A percentile compares a stretch with the other conserved stretches of the same genome.
phyloP scores from a whole-genome alignment of 371 early-diverging fungal genomes.

The Mucor piriformis region DNA sequence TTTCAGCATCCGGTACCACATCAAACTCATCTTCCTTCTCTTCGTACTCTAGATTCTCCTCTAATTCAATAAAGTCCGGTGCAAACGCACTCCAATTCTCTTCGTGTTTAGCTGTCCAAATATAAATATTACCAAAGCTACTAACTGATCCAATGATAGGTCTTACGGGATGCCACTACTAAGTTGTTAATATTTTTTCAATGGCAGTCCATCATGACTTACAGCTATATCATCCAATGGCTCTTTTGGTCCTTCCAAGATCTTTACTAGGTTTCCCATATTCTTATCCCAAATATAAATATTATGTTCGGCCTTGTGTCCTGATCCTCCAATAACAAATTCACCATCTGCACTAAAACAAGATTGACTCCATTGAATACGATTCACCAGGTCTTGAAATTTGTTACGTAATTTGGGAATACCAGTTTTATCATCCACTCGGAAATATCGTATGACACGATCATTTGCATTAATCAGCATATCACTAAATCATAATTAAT shows the following conservation, averaged over 20 bases:
- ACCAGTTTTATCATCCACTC: slow-evolving; percentile 43
- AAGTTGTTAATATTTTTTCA: not conserved
- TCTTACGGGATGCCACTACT: slow-evolving; percentile 86
- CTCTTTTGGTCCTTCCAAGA: slow-evolving; percentile 92
- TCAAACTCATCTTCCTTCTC: slow-evolving; percentile 96
- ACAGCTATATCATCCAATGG: slow-evolving; percentile 84
- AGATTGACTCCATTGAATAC: slow-evolving; percentile 83
- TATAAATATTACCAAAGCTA: slow-evolving; percentile 76
- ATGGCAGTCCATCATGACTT: slow-evolving; percentile 1
- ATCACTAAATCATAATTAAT: slow-evolving; percentile 51
- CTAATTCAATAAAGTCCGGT: slow-evolving; percentile 88
- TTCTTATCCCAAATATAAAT: slow-evolving; percentile 92
- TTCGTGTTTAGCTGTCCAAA: slow-evolving; percentile 85
- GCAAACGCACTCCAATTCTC: slow-evolving; percentile 95
- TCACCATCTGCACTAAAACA: slow-evolving; percentile 86
- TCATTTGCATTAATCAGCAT: slow-evolving; percentile 77
- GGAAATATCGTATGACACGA: slow-evolving; percentile 69
- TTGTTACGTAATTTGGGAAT: slow-evolving; percentile 66
- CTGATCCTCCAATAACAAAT: slow-evolving; percentile 83
- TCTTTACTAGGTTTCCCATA: slow-evolving; percentile 81
- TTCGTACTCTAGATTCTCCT: slow-evolving; percentile 89
- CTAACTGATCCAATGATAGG: slow-evolving; percentile 87
- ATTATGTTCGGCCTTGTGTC: slow-evolving; percentile 83
- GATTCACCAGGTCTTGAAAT: slow-evolving; percentile 88
- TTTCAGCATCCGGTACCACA: slow-evolving; percentile 61